phyloP scores from a whole-genome alignment of 371 early-diverging fungal genomes.

The Syncephalis plumigaleata region DNA sequence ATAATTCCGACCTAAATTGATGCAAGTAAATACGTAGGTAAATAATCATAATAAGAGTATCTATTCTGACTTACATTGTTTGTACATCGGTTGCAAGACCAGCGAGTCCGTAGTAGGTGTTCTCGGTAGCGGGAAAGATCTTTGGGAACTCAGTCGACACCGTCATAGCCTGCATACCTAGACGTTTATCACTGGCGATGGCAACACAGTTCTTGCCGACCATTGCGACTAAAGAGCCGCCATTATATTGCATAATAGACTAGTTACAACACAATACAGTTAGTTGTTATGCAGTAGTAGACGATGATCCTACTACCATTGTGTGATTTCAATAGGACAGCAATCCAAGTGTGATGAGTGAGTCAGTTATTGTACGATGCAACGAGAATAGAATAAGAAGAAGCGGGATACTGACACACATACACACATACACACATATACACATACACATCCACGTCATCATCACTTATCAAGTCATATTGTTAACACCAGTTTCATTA shows the following conservation, averaged over 20 bases:
- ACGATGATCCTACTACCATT: too few relatives aligned
- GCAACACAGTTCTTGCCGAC: constrained; percentile 96
- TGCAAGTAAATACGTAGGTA: constrained; percentile 1
- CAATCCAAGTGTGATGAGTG: too few relatives aligned
- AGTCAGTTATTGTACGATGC: too few relatives aligned
- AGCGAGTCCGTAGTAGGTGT: constrained; percentile 79
- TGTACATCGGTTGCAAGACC: constrained; percentile 97
- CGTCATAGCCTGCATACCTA: constrained; percentile 89
- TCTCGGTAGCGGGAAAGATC: constrained; percentile 77
- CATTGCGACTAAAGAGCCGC: constrained; percentile 96
- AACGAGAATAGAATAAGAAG: too few relatives aligned
- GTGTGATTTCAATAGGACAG: too few relatives aligned
- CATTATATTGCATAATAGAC: constrained; percentile 85
- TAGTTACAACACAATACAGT: constrained; percentile 5
- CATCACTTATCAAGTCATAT: too few relatives aligned
- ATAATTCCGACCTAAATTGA: constrained; percentile 53
- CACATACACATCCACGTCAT: too few relatives aligned
- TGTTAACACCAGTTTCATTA: too few relatives aligned
- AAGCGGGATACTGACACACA: too few relatives aligned
- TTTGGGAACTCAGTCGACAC: constrained; percentile 87
- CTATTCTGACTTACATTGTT: constrained; percentile 57
- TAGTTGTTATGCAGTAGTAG: too few relatives aligned
- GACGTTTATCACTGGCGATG: constrained; percentile 90
- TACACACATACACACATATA: too few relatives aligned
- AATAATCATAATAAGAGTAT: background rate